Base-by-base conservation (phyloP, 768 basidiomycete species). In the Serendipita indica region DNA sequence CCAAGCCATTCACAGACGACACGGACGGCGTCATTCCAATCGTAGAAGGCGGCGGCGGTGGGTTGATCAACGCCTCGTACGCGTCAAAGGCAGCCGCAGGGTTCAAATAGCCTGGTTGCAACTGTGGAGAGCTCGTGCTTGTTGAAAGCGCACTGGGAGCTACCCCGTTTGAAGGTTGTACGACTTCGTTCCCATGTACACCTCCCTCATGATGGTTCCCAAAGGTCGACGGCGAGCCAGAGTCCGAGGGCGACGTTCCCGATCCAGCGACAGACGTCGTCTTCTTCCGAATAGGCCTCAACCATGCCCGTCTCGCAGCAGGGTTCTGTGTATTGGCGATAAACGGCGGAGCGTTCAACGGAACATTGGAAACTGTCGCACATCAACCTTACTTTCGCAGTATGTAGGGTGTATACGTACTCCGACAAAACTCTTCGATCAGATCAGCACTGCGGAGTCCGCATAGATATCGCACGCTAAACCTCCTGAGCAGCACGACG, bases 401-500 rank as follows among this genome's bases (percentile, higher is more conserved):
- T 34, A 16, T 20, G 58, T 39, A 61, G 57, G n/a, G 39, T 14
- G 74, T 74, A 69, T 62, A 84, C 89, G 71, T 68, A 72, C 72
- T 70, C 60, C 91, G 81, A 72, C 92, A 94, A 69, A 93, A 92
- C 69, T 94, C 92, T 67, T 94, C 91, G 78, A 96, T 85, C 39
- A 94, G 77, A 70, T 94, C 92, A 28, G 90, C 89, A 45, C 86
- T 89, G 57, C 92, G 75, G 39, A 90, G 79, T 1, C 91, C 91
- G 67, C 92, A 94, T 20, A 94, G 81, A 71, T 96, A 96, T 45
- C 90, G 79, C 62, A 86, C 88, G 63, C 89, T 91, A 70, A 96
- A 96, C 33, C 89, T 77, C 59, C 89, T 73, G 60, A 94, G 71
- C n/a, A 96, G 74, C 3, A 85, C 85, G 5, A 94, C 86, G 65